These are phyloP conservation scores for Xylaria grammica DNA, from an alignment of 495 filamentous ascomycete species.

Conservation along the genomic window DNA sequence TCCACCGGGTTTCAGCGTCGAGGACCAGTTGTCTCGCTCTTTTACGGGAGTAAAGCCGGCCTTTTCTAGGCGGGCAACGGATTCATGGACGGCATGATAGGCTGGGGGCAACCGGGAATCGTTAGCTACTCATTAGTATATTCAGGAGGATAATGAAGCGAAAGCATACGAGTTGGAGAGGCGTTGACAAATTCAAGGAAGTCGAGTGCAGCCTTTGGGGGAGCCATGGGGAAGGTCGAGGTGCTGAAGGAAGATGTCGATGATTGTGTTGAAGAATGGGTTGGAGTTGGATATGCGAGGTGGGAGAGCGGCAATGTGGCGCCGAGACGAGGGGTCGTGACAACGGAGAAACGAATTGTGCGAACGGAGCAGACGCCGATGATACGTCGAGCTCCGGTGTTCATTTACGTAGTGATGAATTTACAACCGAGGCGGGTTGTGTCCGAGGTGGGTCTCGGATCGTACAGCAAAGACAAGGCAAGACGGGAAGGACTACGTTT, in stretches of 20 bases:
- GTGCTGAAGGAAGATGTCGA: constrained; percentile 26
- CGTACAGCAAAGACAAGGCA: background rate
- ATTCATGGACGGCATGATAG: constrained; percentile 88
- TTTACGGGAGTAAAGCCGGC: constrained; percentile 89
- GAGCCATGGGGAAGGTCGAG: constrained; percentile 56
- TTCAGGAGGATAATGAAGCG: background rate
- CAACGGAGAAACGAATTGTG: constrained; percentile 14
- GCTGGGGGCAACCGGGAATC: constrained; percentile 56
- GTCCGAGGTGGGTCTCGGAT: constrained; percentile 13
- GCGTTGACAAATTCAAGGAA: constrained; percentile 94
- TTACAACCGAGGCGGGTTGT: background rate
- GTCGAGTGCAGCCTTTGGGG: constrained; percentile 71
- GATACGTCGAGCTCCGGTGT: constrained; percentile 9
- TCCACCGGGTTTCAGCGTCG: constrained; percentile 79
- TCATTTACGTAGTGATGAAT: constrained; percentile 15
- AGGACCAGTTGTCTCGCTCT: constrained; percentile 89
- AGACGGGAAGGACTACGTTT: no score
- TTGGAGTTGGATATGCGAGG: background rate
- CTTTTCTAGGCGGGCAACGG: constrained; percentile 72
- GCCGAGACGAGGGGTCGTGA: constrained; percentile 23
- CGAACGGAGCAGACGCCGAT: constrained; percentile 14
- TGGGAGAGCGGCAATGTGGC: background rate
- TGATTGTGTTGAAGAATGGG: background rate
- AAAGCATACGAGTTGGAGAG: constrained; percentile 83
- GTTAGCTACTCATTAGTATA: constrained; percentile 26